phyloP scores from a whole-genome alignment of 139 green algal species.

The Coelastrella sp. region DNA sequence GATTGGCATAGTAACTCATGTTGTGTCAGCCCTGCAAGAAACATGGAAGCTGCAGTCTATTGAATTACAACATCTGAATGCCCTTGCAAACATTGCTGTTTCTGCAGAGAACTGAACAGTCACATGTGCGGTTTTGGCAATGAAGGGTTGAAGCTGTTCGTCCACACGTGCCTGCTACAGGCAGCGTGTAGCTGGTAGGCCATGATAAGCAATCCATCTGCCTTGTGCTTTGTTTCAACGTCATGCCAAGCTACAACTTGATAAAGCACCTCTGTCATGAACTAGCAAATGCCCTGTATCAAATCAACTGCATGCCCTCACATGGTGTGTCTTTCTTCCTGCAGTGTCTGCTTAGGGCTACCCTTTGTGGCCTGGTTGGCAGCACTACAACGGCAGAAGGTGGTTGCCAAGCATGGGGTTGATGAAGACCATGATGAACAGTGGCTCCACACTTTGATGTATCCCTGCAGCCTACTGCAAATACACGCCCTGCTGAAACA shows the following conservation, averaged over 20 bases:
- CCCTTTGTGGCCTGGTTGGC: conserved; percentile 25
- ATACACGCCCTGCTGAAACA: conserved; percentile 38
- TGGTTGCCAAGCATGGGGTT: conserved; percentile 22
- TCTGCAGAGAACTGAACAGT: conserved; percentile 23
- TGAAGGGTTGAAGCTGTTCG: conserved; percentile 33
- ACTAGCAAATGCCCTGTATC: background rate
- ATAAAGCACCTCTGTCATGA: too few relatives aligned
- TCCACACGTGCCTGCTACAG: conserved; percentile 30
- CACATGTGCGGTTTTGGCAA: conserved; percentile 31
- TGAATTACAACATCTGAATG: too few relatives aligned
- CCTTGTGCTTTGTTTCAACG: too few relatives aligned
- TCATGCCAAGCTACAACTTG: too few relatives aligned
- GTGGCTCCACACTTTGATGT: background rate
- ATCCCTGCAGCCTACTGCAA: conserved; percentile 39
- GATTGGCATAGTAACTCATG: too few relatives aligned
- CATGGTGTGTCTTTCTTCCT: background rate
- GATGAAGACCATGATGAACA: background rate
- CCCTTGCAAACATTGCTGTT: too few relatives aligned
- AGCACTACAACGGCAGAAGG: conserved; percentile 24
- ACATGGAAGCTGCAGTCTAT: too few relatives aligned
- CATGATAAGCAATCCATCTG: background rate
- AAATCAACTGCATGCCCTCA: background rate
- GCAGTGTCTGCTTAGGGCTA: conserved; percentile 35
- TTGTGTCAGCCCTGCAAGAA: too few relatives aligned
- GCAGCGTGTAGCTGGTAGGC: conserved; percentile 36